Evolutionary conservation across 495 filamentous ascomycete species (phyloP).

Genomic region (Hyaloscypha variabilis): DNA sequence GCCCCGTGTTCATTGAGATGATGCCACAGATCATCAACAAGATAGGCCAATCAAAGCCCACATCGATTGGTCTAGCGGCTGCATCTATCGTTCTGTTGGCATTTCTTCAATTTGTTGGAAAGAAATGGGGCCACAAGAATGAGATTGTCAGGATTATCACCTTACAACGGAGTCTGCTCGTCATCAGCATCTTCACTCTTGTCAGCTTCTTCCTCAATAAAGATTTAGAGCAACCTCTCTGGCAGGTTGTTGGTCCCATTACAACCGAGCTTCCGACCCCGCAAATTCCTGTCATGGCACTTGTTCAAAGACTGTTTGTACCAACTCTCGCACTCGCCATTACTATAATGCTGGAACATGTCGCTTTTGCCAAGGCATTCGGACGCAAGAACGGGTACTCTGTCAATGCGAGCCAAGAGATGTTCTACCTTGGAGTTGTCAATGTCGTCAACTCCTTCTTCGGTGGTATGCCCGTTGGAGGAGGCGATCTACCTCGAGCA

Average conservation of each 20-base stretch:
- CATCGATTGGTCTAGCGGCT: conserved; percentile 10
- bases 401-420: conserved; percentile 91
- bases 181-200: conserved; percentile 86
- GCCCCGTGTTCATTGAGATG: conserved; percentile 1
- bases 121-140: conserved; percentile 20
- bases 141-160: conserved; percentile 2
- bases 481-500: conserved; percentile 87
- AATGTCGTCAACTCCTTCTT: conserved; percentile 92
- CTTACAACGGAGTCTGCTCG: conserved; percentile 50
- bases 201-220: conserved; percentile 83
- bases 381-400: conserved; percentile 93
- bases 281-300: conserved; percentile 66
- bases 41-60: conserved; percentile 6
- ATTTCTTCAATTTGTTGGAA: conserved; percentile 16
- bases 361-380: conserved; percentile 94
- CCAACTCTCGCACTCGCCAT: conserved; percentile 76
- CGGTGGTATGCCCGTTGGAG: conserved; percentile 88
- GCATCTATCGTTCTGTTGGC: conserved; percentile 11
- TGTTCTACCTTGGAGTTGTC: conserved; percentile 88
- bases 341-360: conserved; percentile 89
- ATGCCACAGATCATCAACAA: conserved; percentile 17
- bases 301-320: conserved; percentile 55
- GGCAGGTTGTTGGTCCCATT: conserved; percentile 63
- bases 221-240: conserved; percentile 51
- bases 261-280: conserved; percentile 70